phyloP scores from a whole-genome alignment of 2,329 filamentous ascomycete genomes.

The Scedosporium minutisporum region DNA sequence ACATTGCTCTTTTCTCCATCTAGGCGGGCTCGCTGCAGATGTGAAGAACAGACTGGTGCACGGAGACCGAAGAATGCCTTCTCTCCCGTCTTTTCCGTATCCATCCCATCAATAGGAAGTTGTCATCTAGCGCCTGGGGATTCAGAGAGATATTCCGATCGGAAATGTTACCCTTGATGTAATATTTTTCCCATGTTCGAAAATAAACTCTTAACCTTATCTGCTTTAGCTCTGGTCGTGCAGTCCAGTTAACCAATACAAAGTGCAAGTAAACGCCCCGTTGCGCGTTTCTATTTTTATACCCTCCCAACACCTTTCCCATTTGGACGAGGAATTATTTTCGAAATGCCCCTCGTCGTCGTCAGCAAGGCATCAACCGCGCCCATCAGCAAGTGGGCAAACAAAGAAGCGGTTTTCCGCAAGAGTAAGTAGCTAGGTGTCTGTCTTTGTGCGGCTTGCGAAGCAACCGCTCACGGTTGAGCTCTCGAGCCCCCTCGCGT shows the following conservation, averaged over 20 bases:
- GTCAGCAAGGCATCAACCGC: not conserved
- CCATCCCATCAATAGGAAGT: not conserved
- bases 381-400: not conserved
- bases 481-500: constrained; percentile 1
- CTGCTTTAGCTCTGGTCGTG: not conserved
- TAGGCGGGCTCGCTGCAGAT: not conserved
- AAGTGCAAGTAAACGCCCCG: too few relatives aligned
- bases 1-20: not conserved
- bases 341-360: not conserved
- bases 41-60: not conserved
- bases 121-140: not conserved
- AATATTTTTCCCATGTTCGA: not conserved
- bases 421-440: not conserved
- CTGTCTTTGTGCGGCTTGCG: not conserved
- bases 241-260: too few relatives aligned
- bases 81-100: not conserved
- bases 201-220: not conserved
- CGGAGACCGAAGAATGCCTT: not conserved
- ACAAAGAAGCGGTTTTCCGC: not conserved
- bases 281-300: not conserved
- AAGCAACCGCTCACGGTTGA: not conserved
- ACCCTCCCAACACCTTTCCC: not conserved
- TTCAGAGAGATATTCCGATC: not conserved
- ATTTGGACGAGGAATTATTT: not conserved
- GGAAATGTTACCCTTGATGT: not conserved